Evolutionary conservation across 306 rosid species (phyloP).

Genomic region (Corylus americana): DNA sequence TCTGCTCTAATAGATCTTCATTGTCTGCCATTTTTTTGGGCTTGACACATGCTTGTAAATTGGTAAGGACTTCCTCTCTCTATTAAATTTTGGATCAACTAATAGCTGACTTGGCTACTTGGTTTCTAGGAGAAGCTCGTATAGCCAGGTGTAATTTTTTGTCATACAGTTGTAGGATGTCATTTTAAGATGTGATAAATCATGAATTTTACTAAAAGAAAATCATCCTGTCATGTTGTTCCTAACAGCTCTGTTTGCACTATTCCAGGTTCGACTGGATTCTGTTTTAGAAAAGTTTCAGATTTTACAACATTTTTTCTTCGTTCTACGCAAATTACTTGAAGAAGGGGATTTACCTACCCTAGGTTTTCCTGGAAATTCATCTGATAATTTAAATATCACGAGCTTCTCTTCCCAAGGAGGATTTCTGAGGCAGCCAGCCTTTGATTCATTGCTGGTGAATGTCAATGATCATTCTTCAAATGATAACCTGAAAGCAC

Average conservation of each 20-base stretch:
- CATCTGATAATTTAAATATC: conserved; percentile 30
- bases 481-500: conserved; percentile 43
- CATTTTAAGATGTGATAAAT: background rate
- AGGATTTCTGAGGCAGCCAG: conserved; percentile 85
- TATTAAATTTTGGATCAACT: conserved; percentile 5
- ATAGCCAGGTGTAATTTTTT: background rate
- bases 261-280: conserved; percentile 75
- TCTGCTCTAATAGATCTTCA: conserved; percentile 63
- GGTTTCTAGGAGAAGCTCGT: conserved; percentile 24
- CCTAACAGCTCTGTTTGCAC: conserved; percentile 13
- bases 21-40: conserved; percentile 64
- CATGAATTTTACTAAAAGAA: background rate
- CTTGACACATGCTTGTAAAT: conserved; percentile 81
- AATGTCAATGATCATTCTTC: conserved; percentile 35
- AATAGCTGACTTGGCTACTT: conserved; percentile 8
- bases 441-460: conserved; percentile 44
- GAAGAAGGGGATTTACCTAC: conserved; percentile 50
- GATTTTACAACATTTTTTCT: conserved; percentile 80
- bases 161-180: background rate
- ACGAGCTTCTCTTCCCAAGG: conserved; percentile 69
- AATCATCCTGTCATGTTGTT: background rate
- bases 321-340: conserved; percentile 80
- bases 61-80: conserved; percentile 51
- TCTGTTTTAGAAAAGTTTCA: conserved; percentile 71
- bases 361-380: conserved; percentile 33